Conservation (phyloP, 2,329 filamentous ascomycete genomes). For the Trichoderma atroviride region DNA sequence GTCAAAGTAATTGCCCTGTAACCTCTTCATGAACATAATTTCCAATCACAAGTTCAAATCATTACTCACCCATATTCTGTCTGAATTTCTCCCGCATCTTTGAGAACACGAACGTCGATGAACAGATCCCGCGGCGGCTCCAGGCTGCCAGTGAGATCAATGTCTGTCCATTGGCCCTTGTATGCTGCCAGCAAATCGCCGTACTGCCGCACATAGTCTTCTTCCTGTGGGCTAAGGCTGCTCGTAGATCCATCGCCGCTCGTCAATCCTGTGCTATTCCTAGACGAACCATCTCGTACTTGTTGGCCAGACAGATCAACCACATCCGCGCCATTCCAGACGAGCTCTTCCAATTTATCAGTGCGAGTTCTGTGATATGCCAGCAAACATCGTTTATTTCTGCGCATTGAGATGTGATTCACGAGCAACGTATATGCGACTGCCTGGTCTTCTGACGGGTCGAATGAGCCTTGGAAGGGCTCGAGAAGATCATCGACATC, state of each 20-base stretch:
- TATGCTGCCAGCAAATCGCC: conserved; percentile 91
- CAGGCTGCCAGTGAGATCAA: conserved; percentile 90
- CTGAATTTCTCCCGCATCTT: conserved; percentile 97
- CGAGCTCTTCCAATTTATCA: conserved; percentile 89
- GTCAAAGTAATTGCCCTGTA: conserved; percentile 88
- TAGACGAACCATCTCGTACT: conserved; percentile 44
- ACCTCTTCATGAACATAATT: conserved; percentile 24
- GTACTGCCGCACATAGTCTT: conserved; percentile 93
- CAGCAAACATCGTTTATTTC: conserved; percentile 93
- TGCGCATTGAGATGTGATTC: conserved; percentile 90
- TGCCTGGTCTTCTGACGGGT: conserved; percentile 79
- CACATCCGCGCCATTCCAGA: conserved; percentile 87
- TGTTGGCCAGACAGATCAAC: conserved; percentile 68
- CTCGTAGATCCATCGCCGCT: conserved; percentile 61
- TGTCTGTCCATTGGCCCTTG: conserved; percentile 98
- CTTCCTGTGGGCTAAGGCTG: conserved; percentile 91
- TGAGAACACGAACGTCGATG: conserved; percentile 93
- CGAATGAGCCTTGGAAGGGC: conserved; percentile 82
- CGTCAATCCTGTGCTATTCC: conserved; percentile 38
- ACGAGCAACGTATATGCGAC: conserved; percentile 88
- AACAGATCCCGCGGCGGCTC: conserved; percentile 95
- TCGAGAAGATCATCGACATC: conserved; percentile 79
- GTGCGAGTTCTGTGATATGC: conserved; percentile 90
- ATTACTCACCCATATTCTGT: conserved; percentile 89
- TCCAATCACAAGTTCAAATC: neutral